Evolutionary conservation across 768 basidiomycete species (phyloP), one percentile per base, ranked within the genome.

Genomic region (Solioccasus polychromus): DNA sequence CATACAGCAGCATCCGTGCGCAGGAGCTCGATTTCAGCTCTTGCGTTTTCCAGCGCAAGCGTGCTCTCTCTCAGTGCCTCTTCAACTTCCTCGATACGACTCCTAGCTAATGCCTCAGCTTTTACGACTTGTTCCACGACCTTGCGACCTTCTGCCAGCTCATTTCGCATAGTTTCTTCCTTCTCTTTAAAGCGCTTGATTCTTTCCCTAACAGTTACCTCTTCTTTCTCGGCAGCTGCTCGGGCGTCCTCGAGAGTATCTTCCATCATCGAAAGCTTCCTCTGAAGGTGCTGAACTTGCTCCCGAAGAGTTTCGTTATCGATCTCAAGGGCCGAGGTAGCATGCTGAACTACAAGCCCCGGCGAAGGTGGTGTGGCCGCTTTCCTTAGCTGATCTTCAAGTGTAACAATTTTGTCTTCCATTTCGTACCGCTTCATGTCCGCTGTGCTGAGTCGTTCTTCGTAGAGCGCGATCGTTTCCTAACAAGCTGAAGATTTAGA

Each of bases 391-490:
- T 76, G 72, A 23, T 76, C 76, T 58, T 91, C 83, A 8, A 91
- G 69, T 1, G 69, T 58, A 10, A 76, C 68, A 39, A 88, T 70
- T 26, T 72, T 74, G 37, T 80, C 76, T 57, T 94, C 89, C 48
- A 88, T 72, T 54, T 94, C 91, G 55, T 90, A 89, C 35, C 85
- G 79, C 51, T 79, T 76, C 12, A 72, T 71, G 55, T 93, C 88
- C 18, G 81, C 77, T 2, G 73, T 74, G 46, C 79, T 85, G 5
- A 95, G 71, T 29, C 85, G 81, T 60, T 93, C 91, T 69, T 99
- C 95, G 60, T 98, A 97, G 10, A 96, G 74, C 17, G 90, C 89
- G 48, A 96, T 96, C 0, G 93, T 92, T 80, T 92, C 91, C 89
- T 93, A 20, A 38, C 38, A 41, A 38, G 11, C 45, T 43, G 18